Conservation (phyloP, 768 basidiomycete genomes). For the Gelatoporia subvermispora region DNA sequence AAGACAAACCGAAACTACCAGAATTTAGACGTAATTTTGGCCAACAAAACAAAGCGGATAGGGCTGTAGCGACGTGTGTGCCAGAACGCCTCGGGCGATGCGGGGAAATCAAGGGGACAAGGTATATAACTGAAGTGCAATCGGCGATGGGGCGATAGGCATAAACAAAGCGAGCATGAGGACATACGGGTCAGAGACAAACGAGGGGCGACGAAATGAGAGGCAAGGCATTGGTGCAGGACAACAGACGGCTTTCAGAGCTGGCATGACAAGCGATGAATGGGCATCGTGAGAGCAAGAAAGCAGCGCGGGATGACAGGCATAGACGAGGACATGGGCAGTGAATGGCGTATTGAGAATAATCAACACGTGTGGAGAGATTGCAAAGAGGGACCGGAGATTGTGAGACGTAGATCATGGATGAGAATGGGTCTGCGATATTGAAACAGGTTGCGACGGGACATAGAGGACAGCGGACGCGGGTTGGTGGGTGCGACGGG, state of each 20-base stretch:
- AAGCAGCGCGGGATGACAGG: constrained; percentile 5
- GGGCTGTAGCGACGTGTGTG: constrained; percentile 1
- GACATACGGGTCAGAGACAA: constrained; percentile 1
- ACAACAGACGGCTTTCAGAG: constrained; percentile 1
- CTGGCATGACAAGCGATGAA: constrained; percentile 5
- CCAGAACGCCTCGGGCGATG: neutral
- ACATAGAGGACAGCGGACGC: constrained; percentile 13
- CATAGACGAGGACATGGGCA: constrained; percentile 9
- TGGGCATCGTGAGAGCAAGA: constrained; percentile 1
- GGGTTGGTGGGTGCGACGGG: constrained; percentile 11
- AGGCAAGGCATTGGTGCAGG: neutral
- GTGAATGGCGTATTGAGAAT: constrained; percentile 13
- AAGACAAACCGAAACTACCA: constrained; percentile 2
- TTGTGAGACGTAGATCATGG: constrained; percentile 4
- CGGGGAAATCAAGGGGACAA: neutral
- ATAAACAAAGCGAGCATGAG: constrained; percentile 10
- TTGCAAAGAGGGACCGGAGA: constrained; percentile 10
- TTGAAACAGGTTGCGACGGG: neutral
- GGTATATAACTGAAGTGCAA: neutral
- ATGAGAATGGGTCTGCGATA: constrained; percentile 1
- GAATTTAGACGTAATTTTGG: neutral
- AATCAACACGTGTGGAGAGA: constrained; percentile 21
- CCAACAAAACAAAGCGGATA: neutral
- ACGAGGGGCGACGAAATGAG: constrained; percentile 5
- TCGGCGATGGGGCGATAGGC: constrained; percentile 2